Conservation (phyloP, 345 rosid genomes). For the Salix koriyanagi region DNA sequence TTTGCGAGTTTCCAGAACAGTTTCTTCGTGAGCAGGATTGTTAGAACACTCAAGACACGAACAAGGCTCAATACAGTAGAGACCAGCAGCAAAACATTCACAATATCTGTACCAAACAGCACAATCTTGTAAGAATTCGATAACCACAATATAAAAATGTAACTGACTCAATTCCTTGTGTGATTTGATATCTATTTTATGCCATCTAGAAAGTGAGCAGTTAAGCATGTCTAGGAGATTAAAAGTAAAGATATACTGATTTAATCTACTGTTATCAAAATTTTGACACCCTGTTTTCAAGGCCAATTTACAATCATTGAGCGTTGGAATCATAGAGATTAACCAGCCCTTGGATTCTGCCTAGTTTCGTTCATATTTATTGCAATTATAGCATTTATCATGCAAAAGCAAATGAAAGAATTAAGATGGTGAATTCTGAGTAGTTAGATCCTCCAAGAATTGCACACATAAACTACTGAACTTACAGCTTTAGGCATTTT, state of each 20-base stretch:
- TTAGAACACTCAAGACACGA: conserved; percentile 67
- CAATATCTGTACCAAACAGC: conserved; percentile 49
- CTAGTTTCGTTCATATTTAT: background rate
- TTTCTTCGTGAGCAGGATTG: conserved; percentile 47
- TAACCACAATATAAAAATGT: background rate
- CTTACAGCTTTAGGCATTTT: conserved; percentile 34
- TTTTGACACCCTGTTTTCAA: background rate
- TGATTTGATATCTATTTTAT: background rate
- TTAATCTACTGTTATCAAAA: background rate
- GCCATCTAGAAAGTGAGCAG: background rate
- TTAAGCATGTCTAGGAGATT: conserved; percentile 12
- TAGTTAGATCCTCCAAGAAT: background rate
- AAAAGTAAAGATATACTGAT: background rate
- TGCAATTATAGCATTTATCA: background rate
- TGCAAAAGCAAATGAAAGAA: background rate
- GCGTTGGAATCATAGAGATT: background rate
- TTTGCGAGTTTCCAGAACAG: conserved; percentile 48
- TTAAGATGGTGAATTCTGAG: background rate
- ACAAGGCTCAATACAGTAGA: conserved; percentile 71
- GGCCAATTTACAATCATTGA: background rate
- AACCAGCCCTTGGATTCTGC: background rate
- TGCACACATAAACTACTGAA: background rate
- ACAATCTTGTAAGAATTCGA: conserved; percentile 14
- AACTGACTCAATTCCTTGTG: too few species aligned
- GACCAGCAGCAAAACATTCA: conserved; percentile 82